These are phyloP conservation scores for Carex arenaria DNA, from an alignment of 202 grass and related monocot species.

Conservation along the genomic window DNA sequence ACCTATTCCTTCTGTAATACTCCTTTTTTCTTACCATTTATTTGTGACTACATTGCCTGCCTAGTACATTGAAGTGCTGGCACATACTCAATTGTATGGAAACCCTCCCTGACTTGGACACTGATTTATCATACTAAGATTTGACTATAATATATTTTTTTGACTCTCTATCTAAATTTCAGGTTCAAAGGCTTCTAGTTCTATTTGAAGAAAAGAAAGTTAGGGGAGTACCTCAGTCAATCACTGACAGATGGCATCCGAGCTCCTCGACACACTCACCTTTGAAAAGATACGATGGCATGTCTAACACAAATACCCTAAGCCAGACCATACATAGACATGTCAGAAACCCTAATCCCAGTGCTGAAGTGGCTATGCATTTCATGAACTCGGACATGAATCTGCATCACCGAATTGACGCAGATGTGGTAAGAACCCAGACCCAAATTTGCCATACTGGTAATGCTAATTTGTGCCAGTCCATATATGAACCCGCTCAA, in stretches of 20 bases:
- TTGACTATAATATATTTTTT: background rate
- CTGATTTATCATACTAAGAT: background rate
- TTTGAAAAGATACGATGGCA: background rate
- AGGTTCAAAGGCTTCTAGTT: conserved; percentile 2
- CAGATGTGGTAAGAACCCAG: background rate
- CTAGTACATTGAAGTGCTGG: conserved; percentile 30
- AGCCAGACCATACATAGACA: background rate
- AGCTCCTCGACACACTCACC: background rate
- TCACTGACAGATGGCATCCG: background rate
- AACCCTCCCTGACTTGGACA: background rate
- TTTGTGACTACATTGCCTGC: conserved; percentile 28
- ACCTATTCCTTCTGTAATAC: background rate
- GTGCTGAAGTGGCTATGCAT: background rate
- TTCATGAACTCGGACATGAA: background rate
- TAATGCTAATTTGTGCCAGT: background rate
- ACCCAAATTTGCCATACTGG: background rate
- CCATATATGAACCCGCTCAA: background rate
- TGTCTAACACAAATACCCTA: background rate
- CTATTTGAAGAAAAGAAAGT: conserved; percentile 16
- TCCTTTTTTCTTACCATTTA: conserved; percentile 4
- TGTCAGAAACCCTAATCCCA: background rate
- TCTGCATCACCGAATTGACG: background rate
- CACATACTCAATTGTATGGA: conserved; percentile 15
- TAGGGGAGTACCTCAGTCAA: background rate
- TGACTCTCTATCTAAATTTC: conserved; percentile 5